These are phyloP conservation scores for Ramaria rubella DNA, from an alignment of 768 basidiomycete species.

Conservation along the genomic window DNA sequence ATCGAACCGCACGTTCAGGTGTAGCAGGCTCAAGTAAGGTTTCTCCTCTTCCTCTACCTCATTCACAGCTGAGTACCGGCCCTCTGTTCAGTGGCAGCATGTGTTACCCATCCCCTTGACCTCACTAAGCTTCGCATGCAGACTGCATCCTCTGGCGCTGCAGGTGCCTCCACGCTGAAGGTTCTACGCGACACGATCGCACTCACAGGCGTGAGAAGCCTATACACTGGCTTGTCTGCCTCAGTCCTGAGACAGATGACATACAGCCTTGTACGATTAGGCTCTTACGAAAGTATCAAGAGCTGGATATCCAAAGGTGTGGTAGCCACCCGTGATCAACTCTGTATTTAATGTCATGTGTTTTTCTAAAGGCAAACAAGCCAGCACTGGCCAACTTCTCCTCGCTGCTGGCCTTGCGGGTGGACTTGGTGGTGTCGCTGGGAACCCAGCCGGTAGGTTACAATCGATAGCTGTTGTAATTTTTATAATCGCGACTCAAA, in stretches of 20 bases:
- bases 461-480: slow-evolving; percentile 3
- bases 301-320: slow-evolving; percentile 29
- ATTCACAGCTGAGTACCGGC: neutral
- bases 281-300: slow-evolving; percentile 76
- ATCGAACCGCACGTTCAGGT: slow-evolving; percentile 16
- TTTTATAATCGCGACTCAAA: neutral
- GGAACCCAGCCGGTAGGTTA: slow-evolving; percentile 71
- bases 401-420: slow-evolving; percentile 67
- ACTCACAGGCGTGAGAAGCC: slow-evolving; percentile 61
- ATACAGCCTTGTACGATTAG: slow-evolving; percentile 80
- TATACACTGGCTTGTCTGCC: slow-evolving; percentile 78
- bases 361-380: slow-evolving; percentile 26
- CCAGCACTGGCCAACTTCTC: slow-evolving; percentile 51
- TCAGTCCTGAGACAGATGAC: slow-evolving; percentile 87
- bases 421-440: slow-evolving; percentile 74
- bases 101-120: slow-evolving; percentile 77
- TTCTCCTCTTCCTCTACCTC: neutral
- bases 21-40: slow-evolving; percentile 31
- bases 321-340: neutral
- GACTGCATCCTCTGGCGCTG: slow-evolving; percentile 46
- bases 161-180: slow-evolving; percentile 56
- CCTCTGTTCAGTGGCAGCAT: slow-evolving; percentile 58
- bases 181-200: slow-evolving; percentile 60
- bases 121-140: slow-evolving; percentile 89
- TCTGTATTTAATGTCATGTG: neutral